These are phyloP conservation scores for Phytophthora pini DNA, from an alignment of 352 stramenopile species.

Conservation along the genomic window DNA sequence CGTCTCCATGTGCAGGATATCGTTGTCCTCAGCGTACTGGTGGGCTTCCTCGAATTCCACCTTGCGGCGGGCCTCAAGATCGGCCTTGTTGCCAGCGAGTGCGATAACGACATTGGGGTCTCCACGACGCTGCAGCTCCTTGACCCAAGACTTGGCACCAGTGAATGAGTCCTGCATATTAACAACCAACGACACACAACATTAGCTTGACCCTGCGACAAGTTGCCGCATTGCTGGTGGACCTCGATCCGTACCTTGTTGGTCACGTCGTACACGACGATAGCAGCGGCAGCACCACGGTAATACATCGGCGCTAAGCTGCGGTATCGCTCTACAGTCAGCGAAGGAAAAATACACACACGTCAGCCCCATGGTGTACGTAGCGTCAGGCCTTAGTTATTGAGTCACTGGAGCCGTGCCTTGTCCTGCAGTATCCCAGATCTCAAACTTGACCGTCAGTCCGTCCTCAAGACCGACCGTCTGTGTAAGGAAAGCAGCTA, in stretches of 20 bases:
- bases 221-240: background rate
- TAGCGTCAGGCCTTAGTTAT: background rate
- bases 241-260: constrained; percentile 84
- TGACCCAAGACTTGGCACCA: constrained; percentile 99
- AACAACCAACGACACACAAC: constrained; percentile 7
- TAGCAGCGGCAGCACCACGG: constrained; percentile 93
- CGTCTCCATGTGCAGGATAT: constrained; percentile 99
- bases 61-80: constrained; percentile 97
- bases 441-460: constrained; percentile 99
- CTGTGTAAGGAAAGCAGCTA: constrained; percentile 98
- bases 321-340: constrained; percentile 92
- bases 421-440: constrained; percentile 99
- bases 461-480: constrained; percentile 98
- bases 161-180: constrained; percentile 93
- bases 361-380: constrained; percentile 7
- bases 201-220: constrained; percentile 17
- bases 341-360: background rate
- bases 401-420: constrained; percentile 39
- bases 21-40: constrained; percentile 98
- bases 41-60: constrained; percentile 97
- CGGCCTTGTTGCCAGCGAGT: constrained; percentile 98
- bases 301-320: constrained; percentile 99
- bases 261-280: constrained; percentile 98
- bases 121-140: constrained; percentile 98
- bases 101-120: constrained; percentile 98